Evolutionary conservation across 2,329 filamentous ascomycete species (phyloP).

Genomic region (Mycocentrospora acerina): DNA sequence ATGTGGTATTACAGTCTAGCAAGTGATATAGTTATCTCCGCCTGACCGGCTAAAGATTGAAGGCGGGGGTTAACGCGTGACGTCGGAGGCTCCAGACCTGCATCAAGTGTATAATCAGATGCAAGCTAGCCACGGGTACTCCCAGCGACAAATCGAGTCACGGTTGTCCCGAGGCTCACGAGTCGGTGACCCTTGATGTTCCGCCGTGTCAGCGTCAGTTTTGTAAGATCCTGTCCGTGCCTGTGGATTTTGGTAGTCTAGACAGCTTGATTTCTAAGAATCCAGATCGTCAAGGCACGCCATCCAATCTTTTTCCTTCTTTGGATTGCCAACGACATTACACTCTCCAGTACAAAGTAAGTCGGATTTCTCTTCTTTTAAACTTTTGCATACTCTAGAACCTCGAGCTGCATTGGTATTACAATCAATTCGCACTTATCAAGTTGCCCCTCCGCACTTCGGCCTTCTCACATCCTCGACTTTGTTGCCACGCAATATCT

Average conservation of each 20-base stretch:
- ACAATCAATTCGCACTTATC: background rate
- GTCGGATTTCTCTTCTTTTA: constrained; percentile 1
- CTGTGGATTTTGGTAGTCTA: constrained; percentile 16
- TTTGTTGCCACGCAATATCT: constrained; percentile 18
- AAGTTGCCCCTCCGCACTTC: too few relatives aligned
- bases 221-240: constrained; percentile 1
- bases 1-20: constrained; percentile 2
- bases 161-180: constrained; percentile 11
- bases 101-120: constrained; percentile 17
- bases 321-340: constrained; percentile 7
- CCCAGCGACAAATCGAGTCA: background rate
- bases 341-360: constrained; percentile 8
- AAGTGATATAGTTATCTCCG: constrained; percentile 7
- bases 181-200: constrained; percentile 9
- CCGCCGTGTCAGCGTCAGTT: constrained; percentile 13
- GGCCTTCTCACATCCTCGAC: too few relatives aligned
- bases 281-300: too few relatives aligned
- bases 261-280: constrained; percentile 16
- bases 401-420: constrained; percentile 9
- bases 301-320: too few relatives aligned
- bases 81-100: constrained; percentile 18
- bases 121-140: constrained; percentile 1
- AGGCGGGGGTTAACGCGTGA: constrained; percentile 15
- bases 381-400: background rate
- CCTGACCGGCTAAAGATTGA: constrained; percentile 5